A percentile compares a stretch with the other conserved stretches of the same genome.
These are phyloP conservation scores for Cercospora sp. DNA, from an alignment of 2,329 filamentous ascomycete species.

Conservation along the genomic window DNA sequence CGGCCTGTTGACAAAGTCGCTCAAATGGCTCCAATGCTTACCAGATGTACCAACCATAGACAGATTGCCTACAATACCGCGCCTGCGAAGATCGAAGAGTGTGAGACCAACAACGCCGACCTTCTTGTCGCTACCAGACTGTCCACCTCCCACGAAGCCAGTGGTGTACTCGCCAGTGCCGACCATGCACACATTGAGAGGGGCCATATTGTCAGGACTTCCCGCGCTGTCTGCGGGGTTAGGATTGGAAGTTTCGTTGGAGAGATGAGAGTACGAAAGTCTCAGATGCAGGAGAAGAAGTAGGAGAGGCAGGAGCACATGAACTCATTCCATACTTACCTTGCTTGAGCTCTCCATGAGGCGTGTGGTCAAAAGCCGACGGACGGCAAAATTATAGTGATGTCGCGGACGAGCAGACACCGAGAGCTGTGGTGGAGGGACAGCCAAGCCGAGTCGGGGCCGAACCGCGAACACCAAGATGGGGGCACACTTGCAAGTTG, in stretches of 20 bases:
- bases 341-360: conserved; percentile 1
- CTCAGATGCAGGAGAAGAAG: neutral
- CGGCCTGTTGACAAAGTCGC: neutral
- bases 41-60: conserved; percentile 82
- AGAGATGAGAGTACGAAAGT: neutral
- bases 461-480: neutral
- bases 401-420: conserved; percentile 12
- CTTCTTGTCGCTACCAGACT: conserved; percentile 90
- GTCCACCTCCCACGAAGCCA: conserved; percentile 81
- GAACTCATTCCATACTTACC: neutral
- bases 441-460: neutral
- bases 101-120: conserved; percentile 90
- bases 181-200: conserved; percentile 57
- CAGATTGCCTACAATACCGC: conserved; percentile 83
- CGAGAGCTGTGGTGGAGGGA: conserved; percentile 5
- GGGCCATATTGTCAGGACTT: conserved; percentile 43
- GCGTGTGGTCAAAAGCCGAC: conserved; percentile 11
- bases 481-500: neutral
- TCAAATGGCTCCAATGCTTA: neutral
- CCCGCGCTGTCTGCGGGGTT: neutral
- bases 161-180: conserved; percentile 97
- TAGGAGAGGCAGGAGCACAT: neutral
- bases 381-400: conserved; percentile 14
- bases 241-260: neutral
- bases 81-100: conserved; percentile 80